These are phyloP conservation scores for Lodderomyces beijingensis DNA, from an alignment of 1,139 yeast species.

Conservation along the genomic window DNA sequence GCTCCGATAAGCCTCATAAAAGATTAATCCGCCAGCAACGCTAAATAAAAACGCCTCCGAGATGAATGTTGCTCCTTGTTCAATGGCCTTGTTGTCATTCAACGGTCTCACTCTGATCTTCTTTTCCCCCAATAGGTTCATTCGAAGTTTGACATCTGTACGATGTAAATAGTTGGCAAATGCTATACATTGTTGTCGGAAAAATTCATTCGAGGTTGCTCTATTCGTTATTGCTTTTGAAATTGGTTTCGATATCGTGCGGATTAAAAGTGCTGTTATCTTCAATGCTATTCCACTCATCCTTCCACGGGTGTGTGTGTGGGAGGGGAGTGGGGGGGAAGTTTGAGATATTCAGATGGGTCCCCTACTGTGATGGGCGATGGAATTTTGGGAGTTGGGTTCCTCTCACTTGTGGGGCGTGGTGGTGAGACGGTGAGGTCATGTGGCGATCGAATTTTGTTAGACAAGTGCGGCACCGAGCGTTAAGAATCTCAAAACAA, in stretches of 20 bases:
- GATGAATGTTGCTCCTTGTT: slow-evolving; percentile 74
- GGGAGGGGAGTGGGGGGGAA: background rate
- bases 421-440: too few species aligned
- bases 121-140: slow-evolving; percentile 60
- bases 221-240: slow-evolving; percentile 69
- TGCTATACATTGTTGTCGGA: slow-evolving; percentile 57
- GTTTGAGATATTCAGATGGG: too few species aligned
- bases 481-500: too few species aligned
- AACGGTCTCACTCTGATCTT: slow-evolving; percentile 65
- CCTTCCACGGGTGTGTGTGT: too few species aligned
- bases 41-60: slow-evolving; percentile 73
- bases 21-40: slow-evolving; percentile 77
- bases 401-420: too few species aligned
- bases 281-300: slow-evolving; percentile 67
- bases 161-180: slow-evolving; percentile 74
- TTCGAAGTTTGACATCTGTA: slow-evolving; percentile 59
- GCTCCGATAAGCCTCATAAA: slow-evolving; percentile 69
- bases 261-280: slow-evolving; percentile 65
- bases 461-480: too few species aligned
- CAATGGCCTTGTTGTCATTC: slow-evolving; percentile 81
- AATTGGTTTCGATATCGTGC: slow-evolving; percentile 81
- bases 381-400: too few species aligned
- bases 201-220: slow-evolving; percentile 69
- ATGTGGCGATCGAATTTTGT: too few species aligned
- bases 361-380: too few species aligned